Evolutionary conservation across 2,329 filamentous ascomycete species (phyloP).

Genomic region (Cytospora piceae): DNA sequence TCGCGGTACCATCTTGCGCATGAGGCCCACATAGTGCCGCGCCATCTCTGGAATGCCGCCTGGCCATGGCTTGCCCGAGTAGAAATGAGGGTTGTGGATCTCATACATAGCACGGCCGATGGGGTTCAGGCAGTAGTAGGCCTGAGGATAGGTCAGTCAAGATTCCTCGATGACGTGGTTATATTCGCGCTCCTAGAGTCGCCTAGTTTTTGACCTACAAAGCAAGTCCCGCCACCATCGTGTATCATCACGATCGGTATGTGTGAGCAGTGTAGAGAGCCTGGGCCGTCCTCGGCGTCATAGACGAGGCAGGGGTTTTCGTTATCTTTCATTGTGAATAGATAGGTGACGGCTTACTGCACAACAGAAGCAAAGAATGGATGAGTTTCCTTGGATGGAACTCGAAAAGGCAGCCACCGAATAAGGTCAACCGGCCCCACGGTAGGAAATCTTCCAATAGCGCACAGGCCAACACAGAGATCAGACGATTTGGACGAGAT

Average conservation of each 20-base stretch:
- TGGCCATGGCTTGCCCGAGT: constrained; percentile 50
- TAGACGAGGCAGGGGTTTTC: constrained; percentile 27
- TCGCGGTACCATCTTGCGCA: constrained; percentile 44
- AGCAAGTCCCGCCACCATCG: constrained; percentile 64
- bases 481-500: background rate
- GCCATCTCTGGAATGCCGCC: constrained; percentile 61
- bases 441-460: background rate
- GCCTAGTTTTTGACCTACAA: constrained; percentile 38
- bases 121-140: constrained; percentile 57
- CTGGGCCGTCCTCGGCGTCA: constrained; percentile 24
- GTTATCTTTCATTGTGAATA: constrained; percentile 15
- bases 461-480: background rate
- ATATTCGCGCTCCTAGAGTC: too few species aligned
- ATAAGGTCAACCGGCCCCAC: background rate
- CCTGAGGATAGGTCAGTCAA: background rate
- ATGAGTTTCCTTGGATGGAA: background rate
- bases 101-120: constrained; percentile 56
- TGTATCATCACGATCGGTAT: constrained; percentile 59
- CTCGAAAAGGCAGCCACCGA: background rate
- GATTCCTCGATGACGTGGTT: background rate
- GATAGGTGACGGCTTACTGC: background rate
- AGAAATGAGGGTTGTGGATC: constrained; percentile 59
- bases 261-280: constrained; percentile 3
- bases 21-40: constrained; percentile 49
- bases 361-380: background rate